These are phyloP conservation scores for Hypoxylon intermedium DNA, from an alignment of 495 filamentous ascomycete species.

Conservation along the genomic window DNA sequence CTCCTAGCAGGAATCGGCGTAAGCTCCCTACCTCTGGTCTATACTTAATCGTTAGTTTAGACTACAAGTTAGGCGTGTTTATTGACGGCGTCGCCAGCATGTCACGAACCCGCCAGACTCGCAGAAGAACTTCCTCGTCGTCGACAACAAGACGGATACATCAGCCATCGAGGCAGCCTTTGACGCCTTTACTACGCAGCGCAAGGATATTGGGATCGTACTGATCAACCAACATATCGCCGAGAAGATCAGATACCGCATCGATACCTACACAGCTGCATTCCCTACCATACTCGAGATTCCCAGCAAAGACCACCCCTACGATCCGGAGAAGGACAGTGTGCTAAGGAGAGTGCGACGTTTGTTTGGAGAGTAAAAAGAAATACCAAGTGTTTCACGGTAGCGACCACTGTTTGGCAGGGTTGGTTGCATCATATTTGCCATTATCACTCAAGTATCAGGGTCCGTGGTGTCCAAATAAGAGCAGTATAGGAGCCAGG, in stretches of 20 bases:
- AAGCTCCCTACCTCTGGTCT: constrained; percentile 50
- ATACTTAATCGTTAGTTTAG: too few species aligned
- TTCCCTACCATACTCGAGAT: constrained; percentile 89
- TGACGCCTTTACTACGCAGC: constrained; percentile 80
- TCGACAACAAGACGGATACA: constrained; percentile 89
- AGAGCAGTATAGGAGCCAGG: not conserved
- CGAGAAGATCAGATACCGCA: constrained; percentile 84
- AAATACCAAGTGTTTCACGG: not conserved
- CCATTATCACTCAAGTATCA: constrained; percentile 18
- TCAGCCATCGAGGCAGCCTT: constrained; percentile 90
- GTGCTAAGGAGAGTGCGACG: constrained; percentile 89
- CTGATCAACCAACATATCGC: constrained; percentile 99
- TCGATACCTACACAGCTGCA: constrained; percentile 76
- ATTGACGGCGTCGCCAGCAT: constrained; percentile 40
- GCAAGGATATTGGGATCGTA: constrained; percentile 95
- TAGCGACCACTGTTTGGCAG: constrained; percentile 3
- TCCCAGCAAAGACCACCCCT: constrained; percentile 98
- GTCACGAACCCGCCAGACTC: constrained; percentile 70
- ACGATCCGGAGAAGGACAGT: constrained; percentile 99
- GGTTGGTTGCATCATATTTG: constrained; percentile 21
- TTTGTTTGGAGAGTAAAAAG: constrained; percentile 84
- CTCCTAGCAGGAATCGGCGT: constrained; percentile 95
- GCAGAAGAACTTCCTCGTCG: constrained; percentile 96
- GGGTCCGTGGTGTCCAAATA: constrained; percentile 14
- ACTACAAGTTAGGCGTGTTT: constrained; percentile 5